Percentiles rank a stretch among this genome's conserved stretches.
These are phyloP conservation scores for Microthyrium microscopicum DNA, from an alignment of 2,329 filamentous ascomycete species.

Conservation along the genomic window DNA sequence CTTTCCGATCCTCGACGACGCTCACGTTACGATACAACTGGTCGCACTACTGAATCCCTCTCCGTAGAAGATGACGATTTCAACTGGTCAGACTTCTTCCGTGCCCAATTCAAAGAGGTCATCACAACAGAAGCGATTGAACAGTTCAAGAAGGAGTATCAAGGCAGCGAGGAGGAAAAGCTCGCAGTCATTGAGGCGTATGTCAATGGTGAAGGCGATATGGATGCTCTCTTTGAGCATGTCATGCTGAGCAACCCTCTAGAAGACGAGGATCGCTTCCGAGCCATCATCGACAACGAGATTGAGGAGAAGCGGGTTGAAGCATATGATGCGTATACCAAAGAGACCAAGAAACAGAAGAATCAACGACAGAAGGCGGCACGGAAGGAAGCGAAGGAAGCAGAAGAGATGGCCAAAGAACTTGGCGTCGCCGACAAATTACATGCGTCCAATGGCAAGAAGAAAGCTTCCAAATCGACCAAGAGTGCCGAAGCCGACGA, in stretches of 20 bases:
- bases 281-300: conserved; percentile 62
- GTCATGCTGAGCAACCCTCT: conserved; percentile 78
- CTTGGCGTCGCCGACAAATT: conserved; percentile 57
- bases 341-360: conserved; percentile 51
- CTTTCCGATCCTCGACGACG: conserved; percentile 71
- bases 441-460: conserved; percentile 29
- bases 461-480: conserved; percentile 20
- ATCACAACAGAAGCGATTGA: conserved; percentile 60
- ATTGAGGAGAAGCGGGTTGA: conserved; percentile 54
- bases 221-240: conserved; percentile 60
- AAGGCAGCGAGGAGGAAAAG: conserved; percentile 70
- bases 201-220: conserved; percentile 52
- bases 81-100: conserved; percentile 82
- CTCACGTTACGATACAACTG: conserved; percentile 75
- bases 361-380: conserved; percentile 44
- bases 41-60: conserved; percentile 71
- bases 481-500: conserved; percentile 30
- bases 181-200: conserved; percentile 64
- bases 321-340: conserved; percentile 49
- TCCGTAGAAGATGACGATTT: conserved; percentile 54
- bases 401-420: conserved; percentile 58
- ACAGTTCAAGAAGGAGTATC: conserved; percentile 62
- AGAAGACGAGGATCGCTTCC: conserved; percentile 74
- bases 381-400: conserved; percentile 52
- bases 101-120: conserved; percentile 62